Evolutionary conservation across 352 stramenopile species (phyloP).

Genomic region (Phytophthora gonapodyides): DNA sequence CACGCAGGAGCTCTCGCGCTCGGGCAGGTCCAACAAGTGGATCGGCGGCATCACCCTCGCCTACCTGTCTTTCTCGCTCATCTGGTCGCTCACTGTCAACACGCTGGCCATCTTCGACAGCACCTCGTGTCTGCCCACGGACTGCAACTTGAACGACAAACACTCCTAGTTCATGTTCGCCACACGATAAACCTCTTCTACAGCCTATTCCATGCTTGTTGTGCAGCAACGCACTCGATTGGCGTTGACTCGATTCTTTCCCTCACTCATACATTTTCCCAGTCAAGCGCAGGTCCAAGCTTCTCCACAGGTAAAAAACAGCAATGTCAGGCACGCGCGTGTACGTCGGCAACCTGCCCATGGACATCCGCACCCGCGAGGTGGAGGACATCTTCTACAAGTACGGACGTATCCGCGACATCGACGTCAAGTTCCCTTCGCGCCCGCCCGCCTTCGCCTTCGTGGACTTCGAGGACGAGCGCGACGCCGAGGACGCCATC

Average conservation of each 20-base stretch:
- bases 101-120: conserved; percentile 27
- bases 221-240: conserved; percentile 10
- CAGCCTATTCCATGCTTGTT: neutral
- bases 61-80: conserved; percentile 19
- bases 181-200: neutral
- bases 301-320: neutral
- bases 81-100: conserved; percentile 24
- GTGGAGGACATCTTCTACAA: conserved; percentile 80
- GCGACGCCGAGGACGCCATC: conserved; percentile 73
- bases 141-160: too few relatives aligned
- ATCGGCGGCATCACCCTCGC: conserved; percentile 18
- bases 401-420: conserved; percentile 65
- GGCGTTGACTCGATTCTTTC: conserved; percentile 1
- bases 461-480: conserved; percentile 73
- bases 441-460: conserved; percentile 65
- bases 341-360: conserved; percentile 78
- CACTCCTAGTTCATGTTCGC: neutral
- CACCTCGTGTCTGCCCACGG: conserved; percentile 21
- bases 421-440: conserved; percentile 76
- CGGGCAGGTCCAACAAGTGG: conserved; percentile 13
- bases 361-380: conserved; percentile 73
- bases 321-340: conserved; percentile 50
- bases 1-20: conserved; percentile 21
- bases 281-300: conserved; percentile 25
- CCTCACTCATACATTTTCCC: conserved; percentile 36